A percentile compares a stretch with the other conserved stretches of the same genome.
Conservation (phyloP, 2,329 filamentous ascomycete species). For the Venturia carpophila region DNA sequence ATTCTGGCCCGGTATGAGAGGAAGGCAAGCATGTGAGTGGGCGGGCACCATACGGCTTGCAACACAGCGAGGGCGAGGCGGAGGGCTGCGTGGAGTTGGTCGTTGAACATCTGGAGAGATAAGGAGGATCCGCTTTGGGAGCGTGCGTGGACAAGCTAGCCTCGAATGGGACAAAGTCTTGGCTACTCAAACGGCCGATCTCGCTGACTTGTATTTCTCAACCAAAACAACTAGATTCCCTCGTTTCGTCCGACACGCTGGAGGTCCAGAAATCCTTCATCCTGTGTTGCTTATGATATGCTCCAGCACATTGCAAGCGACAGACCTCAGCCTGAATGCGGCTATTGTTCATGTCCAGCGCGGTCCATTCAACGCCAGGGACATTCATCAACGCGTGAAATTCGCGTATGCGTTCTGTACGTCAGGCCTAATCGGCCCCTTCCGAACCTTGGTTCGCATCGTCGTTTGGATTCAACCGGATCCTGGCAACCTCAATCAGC, state of each 20-base stretch:
- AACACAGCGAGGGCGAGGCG: not conserved
- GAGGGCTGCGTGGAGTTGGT: not conserved
- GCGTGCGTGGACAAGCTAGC: not conserved
- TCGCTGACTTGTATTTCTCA: not conserved
- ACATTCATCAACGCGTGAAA: not conserved
- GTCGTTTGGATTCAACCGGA: not conserved
- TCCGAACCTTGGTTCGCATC: not conserved
- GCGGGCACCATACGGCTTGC: not conserved
- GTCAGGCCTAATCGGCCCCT: conserved; percentile 11
- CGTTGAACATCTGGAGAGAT: not conserved
- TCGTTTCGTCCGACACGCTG: too few relatives aligned
- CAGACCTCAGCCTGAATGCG: too few relatives aligned
- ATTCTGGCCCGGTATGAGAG: not conserved
- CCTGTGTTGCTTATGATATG: too few relatives aligned
- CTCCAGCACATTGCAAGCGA: too few relatives aligned
- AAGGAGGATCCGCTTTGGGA: conserved; percentile 9
- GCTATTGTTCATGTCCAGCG: not conserved
- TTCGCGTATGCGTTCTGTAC: not conserved
- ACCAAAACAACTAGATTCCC: too few relatives aligned
- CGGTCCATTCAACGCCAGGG: not conserved
- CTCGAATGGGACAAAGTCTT: not conserved
- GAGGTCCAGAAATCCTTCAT: too few relatives aligned
- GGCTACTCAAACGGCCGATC: not conserved
- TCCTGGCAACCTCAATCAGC: not conserved
- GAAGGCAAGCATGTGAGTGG: not conserved